A percentile compares a stretch with the other conserved stretches of the same genome.
Conservation (phyloP, 208 protist genomes). For the Naegleria fowleri region DNA sequence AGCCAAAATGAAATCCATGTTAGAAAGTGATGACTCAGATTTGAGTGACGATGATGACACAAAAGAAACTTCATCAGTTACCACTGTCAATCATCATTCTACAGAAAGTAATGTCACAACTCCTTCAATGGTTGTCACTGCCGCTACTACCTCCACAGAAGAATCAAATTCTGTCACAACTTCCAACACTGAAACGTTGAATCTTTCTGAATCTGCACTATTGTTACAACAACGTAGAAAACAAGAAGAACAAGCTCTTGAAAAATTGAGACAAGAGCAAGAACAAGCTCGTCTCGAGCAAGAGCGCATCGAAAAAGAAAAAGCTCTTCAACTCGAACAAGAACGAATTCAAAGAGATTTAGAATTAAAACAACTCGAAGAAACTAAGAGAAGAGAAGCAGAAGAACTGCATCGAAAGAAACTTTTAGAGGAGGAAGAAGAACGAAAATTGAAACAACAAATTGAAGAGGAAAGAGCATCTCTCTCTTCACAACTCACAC, state of each 20-base stretch:
- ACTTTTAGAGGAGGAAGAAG: not conserved
- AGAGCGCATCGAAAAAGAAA: not conserved
- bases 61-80: too few species aligned
- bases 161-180: too few species aligned
- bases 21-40: not conserved
- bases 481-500: not conserved
- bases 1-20: not conserved
- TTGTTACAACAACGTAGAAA: not conserved
- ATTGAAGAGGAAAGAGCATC: not conserved
- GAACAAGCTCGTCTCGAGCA: not conserved
- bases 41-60: not conserved
- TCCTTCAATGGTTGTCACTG: too few species aligned
- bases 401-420: not conserved
- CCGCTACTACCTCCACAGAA: too few species aligned
- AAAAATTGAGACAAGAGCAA: not conserved
- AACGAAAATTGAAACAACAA: not conserved
- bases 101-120: too few species aligned
- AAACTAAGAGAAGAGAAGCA: not conserved
- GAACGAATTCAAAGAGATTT: not conserved
- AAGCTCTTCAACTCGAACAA: not conserved
- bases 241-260: not conserved
- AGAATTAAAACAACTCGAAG: not conserved
- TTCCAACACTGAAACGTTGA: not conserved
- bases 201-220: not conserved
- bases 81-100: too few species aligned